Evolutionary conservation across 495 filamentous ascomycete genomes (phyloP).

Genomic region (Annulohypoxylon nitens): DNA sequence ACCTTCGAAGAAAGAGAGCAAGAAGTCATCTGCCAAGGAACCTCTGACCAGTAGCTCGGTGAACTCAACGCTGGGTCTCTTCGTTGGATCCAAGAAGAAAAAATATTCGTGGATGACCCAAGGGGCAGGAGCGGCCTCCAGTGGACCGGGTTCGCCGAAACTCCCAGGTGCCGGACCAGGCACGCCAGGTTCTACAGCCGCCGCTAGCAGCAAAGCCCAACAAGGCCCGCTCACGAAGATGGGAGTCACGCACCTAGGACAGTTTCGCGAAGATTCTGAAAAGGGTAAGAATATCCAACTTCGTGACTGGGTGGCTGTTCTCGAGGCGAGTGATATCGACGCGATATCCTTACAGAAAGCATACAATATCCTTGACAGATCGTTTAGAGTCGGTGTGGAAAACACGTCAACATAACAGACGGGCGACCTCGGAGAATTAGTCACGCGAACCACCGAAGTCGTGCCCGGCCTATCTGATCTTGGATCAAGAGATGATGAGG

Average conservation of each 20-base stretch:
- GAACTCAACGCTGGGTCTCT: conserved; percentile 67
- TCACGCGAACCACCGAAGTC: not conserved
- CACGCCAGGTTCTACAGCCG: conserved; percentile 34
- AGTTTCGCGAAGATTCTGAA: conserved; percentile 72
- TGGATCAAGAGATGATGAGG: conserved; percentile 5
- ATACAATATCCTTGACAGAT: conserved; percentile 65
- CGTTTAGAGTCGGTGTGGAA: conserved; percentile 41
- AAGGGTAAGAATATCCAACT: conserved; percentile 76
- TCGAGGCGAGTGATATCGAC: conserved; percentile 73
- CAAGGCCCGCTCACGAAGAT: conserved; percentile 48
- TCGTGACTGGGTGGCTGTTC: conserved; percentile 73
- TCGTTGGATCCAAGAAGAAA: conserved; percentile 67
- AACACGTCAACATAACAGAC: conserved; percentile 25
- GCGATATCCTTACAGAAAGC: conserved; percentile 65
- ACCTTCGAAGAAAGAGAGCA: conserved; percentile 70
- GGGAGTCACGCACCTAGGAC: conserved; percentile 62
- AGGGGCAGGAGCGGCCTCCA: conserved; percentile 52
- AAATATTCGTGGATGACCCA: conserved; percentile 72
- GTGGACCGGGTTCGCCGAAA: conserved; percentile 62
- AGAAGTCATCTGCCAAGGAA: conserved; percentile 67
- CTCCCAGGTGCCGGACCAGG: conserved; percentile 48
- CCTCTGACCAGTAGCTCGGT: conserved; percentile 69
- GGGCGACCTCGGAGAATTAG: not conserved
- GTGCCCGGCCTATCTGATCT: not conserved
- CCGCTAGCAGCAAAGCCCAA: conserved; percentile 29